These are phyloP conservation scores for Phylloboletellus chloephorus DNA, from an alignment of 1,284 basidiomycete genomes.

Conservation along the genomic window DNA sequence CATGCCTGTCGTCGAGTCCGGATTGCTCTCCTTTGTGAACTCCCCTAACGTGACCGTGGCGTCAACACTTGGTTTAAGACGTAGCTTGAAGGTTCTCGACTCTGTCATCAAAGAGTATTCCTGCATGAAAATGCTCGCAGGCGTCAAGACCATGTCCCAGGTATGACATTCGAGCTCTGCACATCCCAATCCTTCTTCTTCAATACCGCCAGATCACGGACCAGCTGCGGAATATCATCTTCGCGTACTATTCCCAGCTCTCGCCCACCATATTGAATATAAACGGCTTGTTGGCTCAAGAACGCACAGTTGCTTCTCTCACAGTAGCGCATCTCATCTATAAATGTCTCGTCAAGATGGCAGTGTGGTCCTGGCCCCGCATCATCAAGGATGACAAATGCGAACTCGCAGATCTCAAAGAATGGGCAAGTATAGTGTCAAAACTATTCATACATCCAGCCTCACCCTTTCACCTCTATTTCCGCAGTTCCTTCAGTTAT, in stretches of 20 bases:
- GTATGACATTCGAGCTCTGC: slow-evolving; percentile 32
- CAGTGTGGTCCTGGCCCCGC: slow-evolving; percentile 65
- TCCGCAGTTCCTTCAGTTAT: slow-evolving; percentile 52
- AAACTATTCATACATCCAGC: background rate
- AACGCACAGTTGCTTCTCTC: slow-evolving; percentile 46
- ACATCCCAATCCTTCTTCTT: slow-evolving; percentile 5
- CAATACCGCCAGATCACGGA: slow-evolving; percentile 46
- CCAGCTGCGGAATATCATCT: slow-evolving; percentile 47
- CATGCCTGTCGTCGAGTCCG: slow-evolving; percentile 47
- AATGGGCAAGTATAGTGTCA: slow-evolving; percentile 46
- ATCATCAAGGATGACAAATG: slow-evolving; percentile 40
- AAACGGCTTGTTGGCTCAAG: slow-evolving; percentile 35
- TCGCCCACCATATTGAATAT: slow-evolving; percentile 43
- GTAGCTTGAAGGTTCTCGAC: slow-evolving; percentile 59
- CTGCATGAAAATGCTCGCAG: slow-evolving; percentile 59
- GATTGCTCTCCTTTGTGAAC: slow-evolving; percentile 45
- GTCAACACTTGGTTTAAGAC: slow-evolving; percentile 50
- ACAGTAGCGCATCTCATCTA: slow-evolving; percentile 61
- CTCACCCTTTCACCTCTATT: slow-evolving; percentile 6
- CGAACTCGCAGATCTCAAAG: slow-evolving; percentile 39
- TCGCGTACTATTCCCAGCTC: slow-evolving; percentile 52
- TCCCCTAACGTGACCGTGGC: slow-evolving; percentile 38
- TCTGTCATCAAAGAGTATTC: slow-evolving; percentile 64
- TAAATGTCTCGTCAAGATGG: slow-evolving; percentile 64
- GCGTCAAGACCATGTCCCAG: slow-evolving; percentile 58